Conservation (phyloP, 441 rosid genomes). For the Pelargonium hybrid region DNA sequence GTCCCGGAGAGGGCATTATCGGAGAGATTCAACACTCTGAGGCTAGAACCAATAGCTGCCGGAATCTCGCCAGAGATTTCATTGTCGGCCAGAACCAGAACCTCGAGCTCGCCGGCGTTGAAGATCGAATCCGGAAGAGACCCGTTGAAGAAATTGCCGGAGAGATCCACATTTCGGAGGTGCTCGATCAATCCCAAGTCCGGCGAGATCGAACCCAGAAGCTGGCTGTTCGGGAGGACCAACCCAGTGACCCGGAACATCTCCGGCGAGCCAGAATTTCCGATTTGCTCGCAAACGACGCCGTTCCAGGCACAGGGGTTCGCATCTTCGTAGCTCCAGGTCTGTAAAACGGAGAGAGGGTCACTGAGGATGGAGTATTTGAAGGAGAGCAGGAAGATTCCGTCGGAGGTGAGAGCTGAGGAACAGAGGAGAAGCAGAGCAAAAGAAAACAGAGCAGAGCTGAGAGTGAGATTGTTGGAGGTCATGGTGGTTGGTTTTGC, state of each 20-base stretch:
- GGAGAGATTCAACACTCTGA: constrained; percentile 61
- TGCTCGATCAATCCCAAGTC: constrained; percentile 42
- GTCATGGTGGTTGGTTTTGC: constrained; percentile 27
- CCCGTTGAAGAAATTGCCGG: constrained; percentile 62
- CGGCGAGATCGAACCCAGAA: constrained; percentile 54
- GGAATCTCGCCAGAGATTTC: constrained; percentile 55
- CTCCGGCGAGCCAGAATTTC: constrained; percentile 32
- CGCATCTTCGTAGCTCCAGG: constrained; percentile 70
- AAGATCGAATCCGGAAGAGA: constrained; percentile 48
- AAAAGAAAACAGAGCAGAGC: not conserved
- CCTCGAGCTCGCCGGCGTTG: constrained; percentile 44
- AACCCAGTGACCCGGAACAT: constrained; percentile 55
- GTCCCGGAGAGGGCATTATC: constrained; percentile 61
- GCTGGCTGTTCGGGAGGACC: constrained; percentile 51
- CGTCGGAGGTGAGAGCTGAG: constrained; percentile 32
- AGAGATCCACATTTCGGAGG: constrained; percentile 57
- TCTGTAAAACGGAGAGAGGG: constrained; percentile 45
- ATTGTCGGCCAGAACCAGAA: constrained; percentile 54
- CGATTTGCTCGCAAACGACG: constrained; percentile 45
- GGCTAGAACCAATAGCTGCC: constrained; percentile 27
- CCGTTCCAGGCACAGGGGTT: constrained; percentile 81
- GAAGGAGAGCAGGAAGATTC: constrained; percentile 59
- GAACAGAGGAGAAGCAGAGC: not conserved
- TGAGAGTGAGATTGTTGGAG: constrained; percentile 18
- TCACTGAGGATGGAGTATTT: constrained; percentile 60